Base-by-base conservation (phyloP, 176 grass and related monocot genomes). In the Leersia perrieri region DNA sequence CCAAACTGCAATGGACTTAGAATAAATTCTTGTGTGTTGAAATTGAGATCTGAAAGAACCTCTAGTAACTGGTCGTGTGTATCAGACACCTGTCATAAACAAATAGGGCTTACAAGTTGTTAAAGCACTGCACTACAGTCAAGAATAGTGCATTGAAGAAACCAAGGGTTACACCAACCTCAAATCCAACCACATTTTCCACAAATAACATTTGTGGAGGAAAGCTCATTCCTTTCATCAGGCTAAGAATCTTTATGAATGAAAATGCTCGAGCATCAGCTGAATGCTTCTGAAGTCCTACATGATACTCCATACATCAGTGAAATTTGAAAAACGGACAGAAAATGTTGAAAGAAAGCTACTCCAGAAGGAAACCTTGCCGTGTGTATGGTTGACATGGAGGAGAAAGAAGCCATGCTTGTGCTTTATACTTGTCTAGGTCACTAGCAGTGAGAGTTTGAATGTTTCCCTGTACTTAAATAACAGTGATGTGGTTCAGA, bases 311-410 rank as follows among this genome's bases (percentile, higher is more conserved):
- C 29, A 80, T 65, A 13, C 42, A 87, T 90, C n/a, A 76, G 64
- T 20, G 32, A 70, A 81, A 84, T 71, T 41, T 40, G 11, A 68
- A 76, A 73, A 60, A 47, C n/a, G 4, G 63, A 15, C 66, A 67
- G 62, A 44, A 32, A 44, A 38, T 20, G 7, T 55, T 61, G 72
- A 35, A 75, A 42, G 13, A 80, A 40, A 67, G 55, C 26, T 70
- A n/a, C 26, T 66, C n/a, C 16, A 84, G 42, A 81, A 42, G 57
- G 30, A 84, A 69, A 94, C 95, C 95, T 92, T 98, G 95, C 18
- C 95, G 85, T 66, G 95, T 97, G 86, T 98, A 98, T 60, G 95
- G 95, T 82, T 98, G 95, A 70, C 95, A 98, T 76, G 95, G 92
- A 91, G 95, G 95, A 86, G 95, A 98, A 72, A 98, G 83, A 85